Percentiles rank a stretch among this genome's conserved stretches.
These are phyloP conservation scores for Melampsora larici-populina DNA, from an alignment of 1,284 basidiomycete species.

Conservation along the genomic window DNA sequence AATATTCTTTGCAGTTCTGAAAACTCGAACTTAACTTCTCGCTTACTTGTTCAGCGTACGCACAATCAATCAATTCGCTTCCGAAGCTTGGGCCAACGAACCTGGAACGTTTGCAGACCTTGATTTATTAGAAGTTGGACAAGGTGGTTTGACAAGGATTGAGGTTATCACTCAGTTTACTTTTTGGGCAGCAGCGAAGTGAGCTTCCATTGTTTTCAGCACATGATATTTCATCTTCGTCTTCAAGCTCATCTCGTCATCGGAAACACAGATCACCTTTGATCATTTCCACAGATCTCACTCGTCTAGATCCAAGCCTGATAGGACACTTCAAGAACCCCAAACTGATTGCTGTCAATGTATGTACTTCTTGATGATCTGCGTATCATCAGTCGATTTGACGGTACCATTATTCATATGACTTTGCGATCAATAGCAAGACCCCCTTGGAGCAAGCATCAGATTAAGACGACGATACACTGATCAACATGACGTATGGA, in stretches of 20 bases:
- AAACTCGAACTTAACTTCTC: no score
- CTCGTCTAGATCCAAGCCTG: not conserved
- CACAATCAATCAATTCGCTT: no score
- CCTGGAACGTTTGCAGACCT: conserved; percentile 33
- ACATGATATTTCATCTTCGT: no score
- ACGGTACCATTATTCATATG: not conserved
- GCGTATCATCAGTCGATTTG: not conserved
- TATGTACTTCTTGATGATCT: conserved; percentile 1
- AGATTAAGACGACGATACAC: conserved; percentile 19
- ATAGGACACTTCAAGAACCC: conserved; percentile 13
- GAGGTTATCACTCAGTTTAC: conserved; percentile 15
- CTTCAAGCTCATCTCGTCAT: not conserved
- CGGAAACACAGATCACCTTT: conserved; percentile 24
- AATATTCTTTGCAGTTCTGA: no score
- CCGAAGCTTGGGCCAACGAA: no score
- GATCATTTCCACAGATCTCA: conserved; percentile 10
- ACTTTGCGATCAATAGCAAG: conserved; percentile 21
- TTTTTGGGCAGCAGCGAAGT: conserved; percentile 38
- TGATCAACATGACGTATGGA: conserved; percentile 25
- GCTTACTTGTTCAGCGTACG: no score
- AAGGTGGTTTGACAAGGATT: not conserved
- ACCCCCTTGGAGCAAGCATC: conserved; percentile 33
- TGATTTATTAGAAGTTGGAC: conserved; percentile 10
- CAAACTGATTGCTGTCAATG: conserved; percentile 15
- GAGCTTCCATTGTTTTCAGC: not conserved